Evolutionary conservation across 2,329 filamentous ascomycete genomes (phyloP).

Genomic region (Byssochlamys sp.): DNA sequence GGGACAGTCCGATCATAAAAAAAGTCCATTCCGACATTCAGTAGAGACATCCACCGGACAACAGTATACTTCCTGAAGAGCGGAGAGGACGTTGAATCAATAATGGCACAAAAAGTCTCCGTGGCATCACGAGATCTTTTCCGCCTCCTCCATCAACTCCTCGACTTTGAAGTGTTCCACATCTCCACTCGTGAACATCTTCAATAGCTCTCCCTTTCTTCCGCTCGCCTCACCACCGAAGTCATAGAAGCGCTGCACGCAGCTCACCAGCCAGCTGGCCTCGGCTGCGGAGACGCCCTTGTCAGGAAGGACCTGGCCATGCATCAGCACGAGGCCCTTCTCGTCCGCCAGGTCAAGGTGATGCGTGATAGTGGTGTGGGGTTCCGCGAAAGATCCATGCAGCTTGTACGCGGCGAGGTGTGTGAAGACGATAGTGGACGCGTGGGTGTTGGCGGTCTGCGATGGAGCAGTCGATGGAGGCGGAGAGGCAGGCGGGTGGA

Average conservation of each 20-base stretch:
- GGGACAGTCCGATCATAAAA: too few species aligned
- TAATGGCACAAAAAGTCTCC: not conserved
- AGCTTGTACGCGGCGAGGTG: constrained; percentile 88
- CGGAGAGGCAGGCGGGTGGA: constrained; percentile 52
- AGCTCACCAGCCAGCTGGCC: constrained; percentile 84
- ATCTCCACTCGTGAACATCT: constrained; percentile 75
- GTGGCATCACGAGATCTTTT: constrained; percentile 50
- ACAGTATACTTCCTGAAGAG: not conserved
- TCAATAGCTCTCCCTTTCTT: constrained; percentile 60
- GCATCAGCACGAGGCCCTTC: constrained; percentile 74
- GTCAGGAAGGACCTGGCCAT: constrained; percentile 67
- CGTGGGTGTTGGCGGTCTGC: constrained; percentile 43
- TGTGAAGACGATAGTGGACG: constrained; percentile 78
- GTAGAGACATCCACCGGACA: too few species aligned
- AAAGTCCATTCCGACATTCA: too few species aligned
- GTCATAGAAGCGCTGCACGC: constrained; percentile 83
- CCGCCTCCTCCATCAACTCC: constrained; percentile 76
- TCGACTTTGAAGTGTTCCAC: constrained; percentile 65
- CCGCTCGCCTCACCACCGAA: constrained; percentile 48
- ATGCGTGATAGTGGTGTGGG: constrained; percentile 89
- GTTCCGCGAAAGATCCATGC: constrained; percentile 76
- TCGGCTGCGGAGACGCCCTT: constrained; percentile 68
- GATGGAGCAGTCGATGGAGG: constrained; percentile 12
- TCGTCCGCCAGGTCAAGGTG: constrained; percentile 68
- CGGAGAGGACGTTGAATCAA: not conserved